A percentile compares a stretch with the other conserved stretches of the same genome.
Evolutionary conservation across 2,329 filamentous ascomycete species (phyloP).

Genomic region (Fusarium sp.): DNA sequence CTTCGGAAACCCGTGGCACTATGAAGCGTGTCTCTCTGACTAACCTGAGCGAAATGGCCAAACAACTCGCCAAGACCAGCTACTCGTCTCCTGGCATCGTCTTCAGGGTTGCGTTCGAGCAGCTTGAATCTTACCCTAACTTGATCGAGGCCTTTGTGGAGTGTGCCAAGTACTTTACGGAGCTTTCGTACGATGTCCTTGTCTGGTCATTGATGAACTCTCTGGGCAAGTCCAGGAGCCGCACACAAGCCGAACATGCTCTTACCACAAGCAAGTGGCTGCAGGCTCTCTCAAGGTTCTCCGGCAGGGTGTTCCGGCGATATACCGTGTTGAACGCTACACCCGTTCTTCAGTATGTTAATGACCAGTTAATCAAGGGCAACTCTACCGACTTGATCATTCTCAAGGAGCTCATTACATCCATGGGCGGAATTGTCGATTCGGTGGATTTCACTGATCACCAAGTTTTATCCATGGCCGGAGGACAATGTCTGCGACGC

Average conservation of each 20-base stretch:
- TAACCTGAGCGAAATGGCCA: conserved; percentile 87
- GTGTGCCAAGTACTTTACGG: conserved; percentile 93
- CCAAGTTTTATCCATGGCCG: conserved; percentile 89
- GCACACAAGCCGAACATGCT: conserved; percentile 71
- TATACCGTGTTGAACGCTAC: conserved; percentile 86
- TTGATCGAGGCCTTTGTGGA: conserved; percentile 95
- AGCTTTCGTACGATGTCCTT: conserved; percentile 91
- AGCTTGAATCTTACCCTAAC: conserved; percentile 95
- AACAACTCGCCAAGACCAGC: conserved; percentile 90
- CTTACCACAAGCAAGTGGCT: conserved; percentile 91
- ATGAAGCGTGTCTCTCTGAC: conserved; percentile 91
- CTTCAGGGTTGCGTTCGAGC: conserved; percentile 87
- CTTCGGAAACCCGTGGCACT: conserved; percentile 82
- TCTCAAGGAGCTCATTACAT: conserved; percentile 87
- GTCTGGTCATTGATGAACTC: conserved; percentile 91
- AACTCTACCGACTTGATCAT: conserved; percentile 94
- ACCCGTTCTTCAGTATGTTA: conserved; percentile 90
- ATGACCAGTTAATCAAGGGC: conserved; percentile 82
- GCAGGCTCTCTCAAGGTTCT: conserved; percentile 88
- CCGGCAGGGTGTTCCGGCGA: conserved; percentile 88
- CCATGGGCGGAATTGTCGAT: conserved; percentile 93
- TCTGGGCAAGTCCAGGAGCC: conserved; percentile 71
- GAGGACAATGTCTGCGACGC: conserved; percentile 81
- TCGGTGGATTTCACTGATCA: conserved; percentile 89
- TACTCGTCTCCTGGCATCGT: conserved; percentile 91